Conservation (phyloP, 2,329 filamentous ascomycete genomes). For the Sarocladium brachiariae region DNA sequence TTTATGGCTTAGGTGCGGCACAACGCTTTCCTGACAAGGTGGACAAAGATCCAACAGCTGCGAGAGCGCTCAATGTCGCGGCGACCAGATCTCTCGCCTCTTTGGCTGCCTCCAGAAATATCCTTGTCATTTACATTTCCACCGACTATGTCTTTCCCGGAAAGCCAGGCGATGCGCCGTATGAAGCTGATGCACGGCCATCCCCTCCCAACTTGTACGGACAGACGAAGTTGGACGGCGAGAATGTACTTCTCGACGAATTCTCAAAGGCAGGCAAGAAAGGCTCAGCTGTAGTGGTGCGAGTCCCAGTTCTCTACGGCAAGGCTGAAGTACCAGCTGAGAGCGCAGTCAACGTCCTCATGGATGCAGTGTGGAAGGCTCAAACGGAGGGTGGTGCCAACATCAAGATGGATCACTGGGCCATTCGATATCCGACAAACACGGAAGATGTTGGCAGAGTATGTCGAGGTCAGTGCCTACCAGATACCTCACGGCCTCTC, state of each 20-base stretch:
- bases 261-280: slow-evolving; percentile 40
- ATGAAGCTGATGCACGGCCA: slow-evolving; percentile 57
- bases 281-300: slow-evolving; percentile 60
- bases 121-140: slow-evolving; percentile 69
- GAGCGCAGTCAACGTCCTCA: slow-evolving; percentile 75
- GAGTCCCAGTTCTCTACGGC: slow-evolving; percentile 82
- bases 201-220: slow-evolving; percentile 71
- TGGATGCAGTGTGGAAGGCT: slow-evolving; percentile 69
- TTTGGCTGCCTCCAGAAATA: slow-evolving; percentile 54
- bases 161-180: slow-evolving; percentile 72
- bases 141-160: slow-evolving; percentile 79
- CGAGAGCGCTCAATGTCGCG: slow-evolving; percentile 65
- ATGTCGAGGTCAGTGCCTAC: slow-evolving; percentile 52
- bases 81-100: slow-evolving; percentile 61
- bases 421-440: slow-evolving; percentile 78
- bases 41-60: slow-evolving; percentile 69
- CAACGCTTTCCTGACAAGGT: slow-evolving; percentile 86
- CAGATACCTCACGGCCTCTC: too few species aligned
- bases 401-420: slow-evolving; percentile 81
- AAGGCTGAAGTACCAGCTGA: slow-evolving; percentile 62
- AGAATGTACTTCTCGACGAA: slow-evolving; percentile 58
- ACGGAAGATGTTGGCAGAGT: slow-evolving; percentile 81
- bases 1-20: slow-evolving; percentile 57
- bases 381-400: slow-evolving; percentile 55
- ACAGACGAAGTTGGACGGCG: slow-evolving; percentile 54